Base-by-base conservation (phyloP, 1,139 yeast species). In the Geotrichum cucujoidarum region DNA sequence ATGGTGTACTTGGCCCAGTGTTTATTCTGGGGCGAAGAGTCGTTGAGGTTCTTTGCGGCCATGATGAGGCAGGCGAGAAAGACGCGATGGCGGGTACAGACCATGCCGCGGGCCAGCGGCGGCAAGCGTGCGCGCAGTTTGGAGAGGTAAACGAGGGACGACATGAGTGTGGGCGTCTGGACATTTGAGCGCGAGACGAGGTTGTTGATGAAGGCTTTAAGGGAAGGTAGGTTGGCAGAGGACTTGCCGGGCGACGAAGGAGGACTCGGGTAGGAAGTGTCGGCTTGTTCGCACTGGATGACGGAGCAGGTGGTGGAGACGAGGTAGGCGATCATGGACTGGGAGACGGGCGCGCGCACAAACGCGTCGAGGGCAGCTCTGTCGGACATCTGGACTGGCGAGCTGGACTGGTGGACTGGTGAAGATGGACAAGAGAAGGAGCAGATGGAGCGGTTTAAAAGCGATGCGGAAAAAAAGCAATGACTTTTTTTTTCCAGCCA, bases 1-100 rank as follows among this genome's bases (percentile, higher is more conserved):
- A 83, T 81, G 11, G 97, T 88, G 71, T 89, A 90, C 53, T 78
- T 76, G 14, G 95, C 83, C 98, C 98, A 92, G 71, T 90, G 96
- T 69, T 84, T 89, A 69, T 92, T 92, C 66, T 90, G 77, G 44
- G 97, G 98, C 17, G 94, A 82, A 2, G 95, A 83, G 69, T 92
- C 98, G 67, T 92, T 92, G 55, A 90, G 76, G 55, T 82, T 82
- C 70, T 92, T 92, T 17, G 97, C 96, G 34, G 95, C 85, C 53
- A 92, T 72, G 45, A 92, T 86, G 54, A 92, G 74, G 39, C 95
- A 80, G 0, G 96, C 95, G 49, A 92, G 72, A 57, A 92, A 90
- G 52, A 92, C 87, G 53, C 97, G 76, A 70, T 92, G 97, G 62
- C 95, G 79, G 4, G 97, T 89, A 50, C 97, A 87, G 57, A 86